These are phyloP conservation scores for Geotrichum cucujoidarum DNA, from an alignment of 1,139 yeast genomes.

Conservation along the genomic window DNA sequence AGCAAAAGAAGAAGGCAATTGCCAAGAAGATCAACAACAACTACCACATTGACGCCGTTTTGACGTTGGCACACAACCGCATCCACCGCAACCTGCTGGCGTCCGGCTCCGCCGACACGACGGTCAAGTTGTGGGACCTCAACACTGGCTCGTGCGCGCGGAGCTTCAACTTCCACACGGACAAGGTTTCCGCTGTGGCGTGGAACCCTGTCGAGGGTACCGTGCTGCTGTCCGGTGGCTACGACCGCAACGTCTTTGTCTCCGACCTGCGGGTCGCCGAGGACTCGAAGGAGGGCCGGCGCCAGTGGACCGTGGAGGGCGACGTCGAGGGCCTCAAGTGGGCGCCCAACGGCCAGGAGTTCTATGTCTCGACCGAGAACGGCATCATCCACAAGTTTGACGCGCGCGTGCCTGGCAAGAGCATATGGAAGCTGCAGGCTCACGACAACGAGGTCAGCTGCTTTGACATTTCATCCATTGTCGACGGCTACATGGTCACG, in stretches of 20 bases:
- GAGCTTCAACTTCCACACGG: conserved; percentile 51
- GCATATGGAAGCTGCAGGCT: conserved; percentile 94
- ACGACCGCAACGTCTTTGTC: conserved; percentile 74
- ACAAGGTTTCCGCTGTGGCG: conserved; percentile 78
- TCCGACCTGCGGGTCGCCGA: conserved; percentile 72
- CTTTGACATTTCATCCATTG: conserved; percentile 59
- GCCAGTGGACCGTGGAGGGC: conserved; percentile 60
- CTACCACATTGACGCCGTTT: conserved; percentile 91
- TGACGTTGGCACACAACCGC: conserved; percentile 78
- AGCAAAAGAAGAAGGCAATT: conserved; percentile 51
- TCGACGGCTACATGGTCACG: conserved; percentile 75
- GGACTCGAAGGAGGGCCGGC: conserved; percentile 52
- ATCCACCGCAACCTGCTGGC: conserved; percentile 81
- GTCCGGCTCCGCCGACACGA: conserved; percentile 91
- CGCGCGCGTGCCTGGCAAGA: conserved; percentile 58
- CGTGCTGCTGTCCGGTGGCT: conserved; percentile 84
- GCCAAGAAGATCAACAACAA: conserved; percentile 53
- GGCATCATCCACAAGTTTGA: conserved; percentile 91
- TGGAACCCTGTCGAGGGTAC: conserved; percentile 83
- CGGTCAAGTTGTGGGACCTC: conserved; percentile 94
- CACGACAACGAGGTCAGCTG: conserved; percentile 92
- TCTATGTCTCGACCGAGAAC: conserved; percentile 86
- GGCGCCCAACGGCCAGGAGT: conserved; percentile 55
- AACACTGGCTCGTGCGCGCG: conserved; percentile 64
- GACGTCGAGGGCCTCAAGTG: conserved; percentile 83